Percentiles rank a stretch among this genome's conserved stretches.
These are phyloP conservation scores for Aspergillaceae sp. DNA, from an alignment of 2,329 filamentous ascomycete genomes.

Conservation along the genomic window DNA sequence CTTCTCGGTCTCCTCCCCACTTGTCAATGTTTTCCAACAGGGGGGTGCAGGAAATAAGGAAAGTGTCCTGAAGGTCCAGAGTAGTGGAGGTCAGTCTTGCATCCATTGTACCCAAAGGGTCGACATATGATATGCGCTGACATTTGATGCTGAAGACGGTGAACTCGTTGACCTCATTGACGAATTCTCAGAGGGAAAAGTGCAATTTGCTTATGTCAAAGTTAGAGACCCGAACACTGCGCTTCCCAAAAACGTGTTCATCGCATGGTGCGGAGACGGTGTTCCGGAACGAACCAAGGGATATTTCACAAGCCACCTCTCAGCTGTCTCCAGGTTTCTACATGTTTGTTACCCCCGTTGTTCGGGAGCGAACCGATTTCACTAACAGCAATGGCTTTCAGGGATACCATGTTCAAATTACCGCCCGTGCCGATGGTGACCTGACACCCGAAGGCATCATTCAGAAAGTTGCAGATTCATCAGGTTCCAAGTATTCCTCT, in stretches of 20 bases:
- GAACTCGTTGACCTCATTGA: slow-evolving; percentile 84
- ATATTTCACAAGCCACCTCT: slow-evolving; percentile 92
- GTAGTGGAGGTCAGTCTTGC: slow-evolving; percentile 63
- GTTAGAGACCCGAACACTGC: slow-evolving; percentile 88
- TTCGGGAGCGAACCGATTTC: neutral
- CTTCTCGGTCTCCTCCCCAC: slow-evolving; percentile 83
- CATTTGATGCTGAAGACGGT: slow-evolving; percentile 55
- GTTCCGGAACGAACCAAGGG: slow-evolving; percentile 98
- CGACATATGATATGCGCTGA: neutral
- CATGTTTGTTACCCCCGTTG: slow-evolving; percentile 48
- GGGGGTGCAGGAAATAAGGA: slow-evolving; percentile 69
- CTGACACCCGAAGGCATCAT: slow-evolving; percentile 80
- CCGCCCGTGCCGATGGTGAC: slow-evolving; percentile 82
- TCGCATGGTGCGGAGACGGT: slow-evolving; percentile 95
- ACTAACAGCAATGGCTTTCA: slow-evolving; percentile 16
- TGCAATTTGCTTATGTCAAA: slow-evolving; percentile 95
- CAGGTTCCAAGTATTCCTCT: slow-evolving; percentile 84
- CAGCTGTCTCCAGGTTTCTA: slow-evolving; percentile 80
- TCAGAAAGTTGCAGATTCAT: slow-evolving; percentile 89
- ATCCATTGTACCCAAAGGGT: neutral
- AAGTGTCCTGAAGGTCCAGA: slow-evolving; percentile 90
- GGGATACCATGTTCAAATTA: slow-evolving; percentile 97
- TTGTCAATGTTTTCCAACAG: slow-evolving; percentile 83
- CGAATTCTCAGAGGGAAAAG: slow-evolving; percentile 90
- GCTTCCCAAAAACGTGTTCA: slow-evolving; percentile 84